These are phyloP conservation scores for Bjerkandera adusta DNA, from an alignment of 1,284 basidiomycete species.

Conservation along the genomic window DNA sequence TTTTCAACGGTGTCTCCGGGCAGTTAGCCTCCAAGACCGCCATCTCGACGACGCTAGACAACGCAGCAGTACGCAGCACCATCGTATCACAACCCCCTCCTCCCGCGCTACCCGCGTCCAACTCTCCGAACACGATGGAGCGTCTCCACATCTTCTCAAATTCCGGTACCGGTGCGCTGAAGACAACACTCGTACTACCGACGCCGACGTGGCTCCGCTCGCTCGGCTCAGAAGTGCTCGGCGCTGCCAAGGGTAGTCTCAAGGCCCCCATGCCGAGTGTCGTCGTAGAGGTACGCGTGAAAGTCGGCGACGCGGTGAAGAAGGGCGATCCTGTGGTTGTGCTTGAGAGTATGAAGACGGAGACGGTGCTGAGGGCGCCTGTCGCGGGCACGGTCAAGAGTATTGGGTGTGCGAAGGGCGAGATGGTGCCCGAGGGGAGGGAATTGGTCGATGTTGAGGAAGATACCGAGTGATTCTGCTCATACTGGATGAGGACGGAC, in stretches of 20 bases:
- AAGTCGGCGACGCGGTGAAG: conserved; percentile 73
- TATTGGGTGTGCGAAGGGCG: conserved; percentile 76
- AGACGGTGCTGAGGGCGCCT: conserved; percentile 79
- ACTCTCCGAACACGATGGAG: conserved; percentile 54
- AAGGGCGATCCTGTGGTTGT: conserved; percentile 81
- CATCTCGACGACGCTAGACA: conserved; percentile 49
- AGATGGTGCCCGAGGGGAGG: conserved; percentile 86
- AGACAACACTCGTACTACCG: conserved; percentile 59
- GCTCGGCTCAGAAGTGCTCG: conserved; percentile 53
- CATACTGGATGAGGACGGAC: not conserved
- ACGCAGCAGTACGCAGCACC: conserved; percentile 51
- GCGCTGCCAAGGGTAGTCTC: conserved; percentile 51
- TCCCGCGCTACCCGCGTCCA: conserved; percentile 47
- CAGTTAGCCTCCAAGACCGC: conserved; percentile 48
- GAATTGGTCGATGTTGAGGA: conserved; percentile 70
- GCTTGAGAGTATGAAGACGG: conserved; percentile 96
- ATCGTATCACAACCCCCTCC: conserved; percentile 68
- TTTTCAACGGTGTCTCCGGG: conserved; percentile 54
- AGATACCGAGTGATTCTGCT: conserved; percentile 10
- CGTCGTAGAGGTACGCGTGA: conserved; percentile 83
- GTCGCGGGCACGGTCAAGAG: conserved; percentile 65
- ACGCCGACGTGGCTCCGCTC: conserved; percentile 67
- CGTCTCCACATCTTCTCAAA: conserved; percentile 64
- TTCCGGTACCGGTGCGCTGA: conserved; percentile 32
- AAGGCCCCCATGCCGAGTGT: conserved; percentile 89